Base-by-base conservation (phyloP, 176 grass and related monocot genomes). In the Areca catechu region DNA sequence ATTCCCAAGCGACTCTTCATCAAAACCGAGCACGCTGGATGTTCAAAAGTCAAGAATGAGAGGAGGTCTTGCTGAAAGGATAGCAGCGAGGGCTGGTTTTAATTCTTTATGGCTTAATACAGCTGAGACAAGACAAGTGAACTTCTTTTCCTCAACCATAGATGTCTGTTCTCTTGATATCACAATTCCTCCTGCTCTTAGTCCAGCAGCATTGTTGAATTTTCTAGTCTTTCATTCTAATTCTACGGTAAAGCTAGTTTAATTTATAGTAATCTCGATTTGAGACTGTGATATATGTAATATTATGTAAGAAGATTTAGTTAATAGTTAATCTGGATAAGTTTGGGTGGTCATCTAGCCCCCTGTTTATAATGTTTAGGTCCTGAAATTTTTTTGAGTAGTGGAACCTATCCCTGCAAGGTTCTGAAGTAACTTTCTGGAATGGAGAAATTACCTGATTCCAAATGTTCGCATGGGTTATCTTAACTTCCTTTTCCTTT, bases 191-290 rank as follows among this genome's bases (percentile, higher is more conserved):
- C 88, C 88, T 60, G 94, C 88, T 54, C 79, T 99, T 50, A 99
- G 94, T 67, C 94, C 94, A 58, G 86, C 84, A 34, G 63, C 73
- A 48, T 72, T 93, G 51, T 76, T 99, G 22, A 88, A 99, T 27
- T 99, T 88, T 22, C 94, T 88, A 5, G 84, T 93, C 65, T 81
- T 99, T 61, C 88, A 89, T 60, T 83, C 78, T 69, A 88, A 93
- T 60, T 52, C 69, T 53, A 37, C 72, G 88, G 94, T 99, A 93
- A 43, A 43, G 34, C 14, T 65, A 63, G 6, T 71, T 16, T 20
- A 7, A 0, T 22, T 22, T 16, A 56, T n/a, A 16, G 49, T 15
- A 55, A 22, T 74, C 20, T 48, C 15, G 16, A 17, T 73, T 64
- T 54, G 20, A 14, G 17, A 18, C 63, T 56, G 21, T 25, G 1